A percentile compares a stretch with the other conserved stretches of the same genome.
Evolutionary conservation across 2,329 filamentous ascomycete species (phyloP).

Genomic region (Nemania serpens): DNA sequence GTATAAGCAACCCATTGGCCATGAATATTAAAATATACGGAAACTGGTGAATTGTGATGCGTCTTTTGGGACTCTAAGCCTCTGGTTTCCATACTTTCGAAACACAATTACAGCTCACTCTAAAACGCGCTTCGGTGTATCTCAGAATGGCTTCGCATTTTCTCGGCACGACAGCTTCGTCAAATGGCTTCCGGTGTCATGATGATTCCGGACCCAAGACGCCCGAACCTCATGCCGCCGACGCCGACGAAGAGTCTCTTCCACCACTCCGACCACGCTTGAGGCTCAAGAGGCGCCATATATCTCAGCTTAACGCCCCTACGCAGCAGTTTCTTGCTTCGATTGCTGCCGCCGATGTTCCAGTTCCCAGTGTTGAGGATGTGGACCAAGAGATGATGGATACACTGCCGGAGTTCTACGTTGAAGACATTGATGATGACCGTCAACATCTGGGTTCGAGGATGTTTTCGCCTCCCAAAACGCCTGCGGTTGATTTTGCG

Average conservation of each 20-base stretch:
- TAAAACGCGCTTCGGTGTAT: conserved; percentile 5
- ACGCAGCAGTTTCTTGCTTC: conserved; percentile 71
- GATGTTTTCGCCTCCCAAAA: conserved; percentile 61
- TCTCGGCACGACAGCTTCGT: conserved; percentile 50
- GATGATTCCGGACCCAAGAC: conserved; percentile 51
- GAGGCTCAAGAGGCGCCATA: conserved; percentile 59
- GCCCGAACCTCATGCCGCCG: conserved; percentile 53
- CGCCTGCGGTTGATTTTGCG: conserved; percentile 56
- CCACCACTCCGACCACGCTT: conserved; percentile 58
- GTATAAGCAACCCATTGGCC: conserved; percentile 6
- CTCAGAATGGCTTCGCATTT: conserved; percentile 50
- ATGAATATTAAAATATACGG: conserved; percentile 17
- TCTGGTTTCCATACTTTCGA: conserved; percentile 19
- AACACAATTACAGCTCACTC: conserved; percentile 8
- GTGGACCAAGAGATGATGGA: conserved; percentile 51
- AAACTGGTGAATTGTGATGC: conserved; percentile 26
- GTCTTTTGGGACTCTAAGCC: conserved; percentile 19
- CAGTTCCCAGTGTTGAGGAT: conserved; percentile 67
- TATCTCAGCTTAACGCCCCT: conserved; percentile 58
- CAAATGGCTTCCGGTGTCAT: conserved; percentile 48
- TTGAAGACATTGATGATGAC: conserved; percentile 42
- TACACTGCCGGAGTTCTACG: conserved; percentile 43
- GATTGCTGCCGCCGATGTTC: conserved; percentile 67
- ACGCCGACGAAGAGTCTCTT: conserved; percentile 46
- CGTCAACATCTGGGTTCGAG: conserved; percentile 45